Conservation (phyloP, 1,284 basidiomycete genomes). For the Mycena citricolor region DNA sequence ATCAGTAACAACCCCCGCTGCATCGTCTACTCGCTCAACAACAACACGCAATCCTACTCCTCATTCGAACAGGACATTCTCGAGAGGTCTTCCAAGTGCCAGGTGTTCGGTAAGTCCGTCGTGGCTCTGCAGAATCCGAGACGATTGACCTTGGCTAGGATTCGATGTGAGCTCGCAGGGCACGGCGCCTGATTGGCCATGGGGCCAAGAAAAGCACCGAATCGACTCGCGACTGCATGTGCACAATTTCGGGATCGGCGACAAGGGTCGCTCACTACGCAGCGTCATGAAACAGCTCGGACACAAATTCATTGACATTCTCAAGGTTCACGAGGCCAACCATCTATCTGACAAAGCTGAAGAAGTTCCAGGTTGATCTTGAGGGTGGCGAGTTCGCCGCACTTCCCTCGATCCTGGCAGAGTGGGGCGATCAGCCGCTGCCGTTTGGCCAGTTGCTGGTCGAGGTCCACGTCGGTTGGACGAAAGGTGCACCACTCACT, state of each 20-base stretch:
- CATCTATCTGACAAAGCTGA: neutral
- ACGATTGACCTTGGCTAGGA: no score
- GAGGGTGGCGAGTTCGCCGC: slow-evolving; percentile 17
- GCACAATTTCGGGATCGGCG: slow-evolving; percentile 11
- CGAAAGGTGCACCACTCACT: slow-evolving; percentile 7
- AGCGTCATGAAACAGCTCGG: slow-evolving; percentile 11
- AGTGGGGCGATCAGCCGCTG: slow-evolving; percentile 7
- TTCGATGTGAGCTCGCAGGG: slow-evolving; percentile 12
- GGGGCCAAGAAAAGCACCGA: slow-evolving; percentile 14
- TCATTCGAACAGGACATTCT: slow-evolving; percentile 18
- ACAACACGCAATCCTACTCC: slow-evolving; percentile 16
- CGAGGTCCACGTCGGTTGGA: slow-evolving; percentile 17
- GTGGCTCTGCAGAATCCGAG: no score
- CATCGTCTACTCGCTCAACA: slow-evolving; percentile 19
- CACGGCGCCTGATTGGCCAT: slow-evolving; percentile 7
- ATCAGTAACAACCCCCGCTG: slow-evolving; percentile 3
- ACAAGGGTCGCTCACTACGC: slow-evolving; percentile 13
- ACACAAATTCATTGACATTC: slow-evolving; percentile 17
- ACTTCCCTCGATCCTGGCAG: slow-evolving; percentile 15
- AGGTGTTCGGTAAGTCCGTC: slow-evolving; percentile 13
- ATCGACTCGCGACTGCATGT: slow-evolving; percentile 16
- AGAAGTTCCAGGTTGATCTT: slow-evolving; percentile 10
- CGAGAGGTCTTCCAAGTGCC: slow-evolving; percentile 2
- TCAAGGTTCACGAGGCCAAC: slow-evolving; percentile 2
- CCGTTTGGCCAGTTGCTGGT: slow-evolving; percentile 19